Evolutionary conservation across 257 asterid genomes (phyloP).

Genomic region (Solanum virginianum): DNA sequence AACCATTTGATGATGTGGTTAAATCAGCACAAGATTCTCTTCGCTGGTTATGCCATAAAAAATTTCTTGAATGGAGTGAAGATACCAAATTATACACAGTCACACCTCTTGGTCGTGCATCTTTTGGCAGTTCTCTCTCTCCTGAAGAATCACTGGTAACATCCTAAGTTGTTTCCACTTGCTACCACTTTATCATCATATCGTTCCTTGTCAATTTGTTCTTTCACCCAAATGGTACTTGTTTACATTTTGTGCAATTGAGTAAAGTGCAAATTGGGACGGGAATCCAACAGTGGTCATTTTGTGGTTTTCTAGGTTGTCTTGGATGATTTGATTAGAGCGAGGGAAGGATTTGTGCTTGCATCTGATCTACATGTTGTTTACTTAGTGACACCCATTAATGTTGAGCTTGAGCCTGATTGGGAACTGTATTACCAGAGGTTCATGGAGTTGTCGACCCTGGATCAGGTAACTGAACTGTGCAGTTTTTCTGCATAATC

Average conservation of each 20-base stretch:
- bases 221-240: not conserved
- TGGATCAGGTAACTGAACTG: conserved; percentile 67
- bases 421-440: conserved; percentile 94
- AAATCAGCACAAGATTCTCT: conserved; percentile 97
- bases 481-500: not conserved
- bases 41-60: conserved; percentile 86
- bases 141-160: conserved; percentile 96
- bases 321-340: conserved; percentile 88
- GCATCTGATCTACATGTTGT: conserved; percentile 98
- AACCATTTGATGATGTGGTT: conserved; percentile 94
- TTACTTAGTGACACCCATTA: conserved; percentile 90
- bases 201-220: not conserved
- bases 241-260: not conserved
- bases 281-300: not conserved
- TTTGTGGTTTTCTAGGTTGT: conserved; percentile 46
- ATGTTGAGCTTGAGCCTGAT: conserved; percentile 93
- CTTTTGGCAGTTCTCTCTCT: conserved; percentile 93
- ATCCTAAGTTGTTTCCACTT: not conserved
- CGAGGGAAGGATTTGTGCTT: conserved; percentile 97
- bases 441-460: conserved; percentile 72
- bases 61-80: conserved; percentile 87
- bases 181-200: conserved; percentile 5
- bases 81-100: conserved; percentile 78
- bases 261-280: not conserved
- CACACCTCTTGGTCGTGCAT: conserved; percentile 97